phyloP scores from a whole-genome alignment of 495 filamentous ascomycete species.

The Tuber microsphaerosporum region DNA sequence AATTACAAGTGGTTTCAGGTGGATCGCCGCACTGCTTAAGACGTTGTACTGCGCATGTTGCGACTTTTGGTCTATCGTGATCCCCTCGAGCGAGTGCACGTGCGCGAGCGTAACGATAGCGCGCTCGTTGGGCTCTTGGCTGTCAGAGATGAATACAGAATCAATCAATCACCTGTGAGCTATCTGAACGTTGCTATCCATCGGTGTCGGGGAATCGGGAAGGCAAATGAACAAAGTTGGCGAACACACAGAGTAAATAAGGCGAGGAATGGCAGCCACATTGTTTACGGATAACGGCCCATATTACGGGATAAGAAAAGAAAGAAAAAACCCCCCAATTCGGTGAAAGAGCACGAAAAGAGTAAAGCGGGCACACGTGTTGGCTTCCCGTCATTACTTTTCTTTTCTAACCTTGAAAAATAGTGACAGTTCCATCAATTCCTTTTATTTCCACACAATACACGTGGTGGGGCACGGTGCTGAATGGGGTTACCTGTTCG shows the following conservation, averaged over 20 bases:
- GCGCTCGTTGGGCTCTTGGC: not conserved
- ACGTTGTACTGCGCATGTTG: not conserved
- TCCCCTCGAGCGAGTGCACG: not conserved
- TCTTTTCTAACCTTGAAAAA: not conserved
- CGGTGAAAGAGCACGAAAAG: not conserved
- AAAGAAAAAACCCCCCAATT: not conserved
- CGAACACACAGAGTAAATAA: not conserved
- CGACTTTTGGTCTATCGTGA: not conserved
- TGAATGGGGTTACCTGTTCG: not conserved
- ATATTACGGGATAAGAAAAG: not conserved
- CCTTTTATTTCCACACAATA: not conserved
- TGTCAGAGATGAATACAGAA: not conserved
- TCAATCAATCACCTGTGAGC: not conserved
- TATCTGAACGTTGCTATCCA: not conserved
- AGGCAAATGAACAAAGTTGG: not conserved
- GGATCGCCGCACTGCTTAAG: not conserved
- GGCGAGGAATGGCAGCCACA: not conserved
- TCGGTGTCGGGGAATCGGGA: constrained; percentile 1
- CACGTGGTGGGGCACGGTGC: not conserved
- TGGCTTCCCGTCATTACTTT: not conserved
- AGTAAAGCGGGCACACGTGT: not conserved
- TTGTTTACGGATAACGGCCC: not conserved
- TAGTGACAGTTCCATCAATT: not conserved
- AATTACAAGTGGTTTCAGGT: constrained; percentile 1
- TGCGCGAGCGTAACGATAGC: not conserved